Conservation (phyloP, 1,284 basidiomycete species). For the Puccinia brachypodii region DNA sequence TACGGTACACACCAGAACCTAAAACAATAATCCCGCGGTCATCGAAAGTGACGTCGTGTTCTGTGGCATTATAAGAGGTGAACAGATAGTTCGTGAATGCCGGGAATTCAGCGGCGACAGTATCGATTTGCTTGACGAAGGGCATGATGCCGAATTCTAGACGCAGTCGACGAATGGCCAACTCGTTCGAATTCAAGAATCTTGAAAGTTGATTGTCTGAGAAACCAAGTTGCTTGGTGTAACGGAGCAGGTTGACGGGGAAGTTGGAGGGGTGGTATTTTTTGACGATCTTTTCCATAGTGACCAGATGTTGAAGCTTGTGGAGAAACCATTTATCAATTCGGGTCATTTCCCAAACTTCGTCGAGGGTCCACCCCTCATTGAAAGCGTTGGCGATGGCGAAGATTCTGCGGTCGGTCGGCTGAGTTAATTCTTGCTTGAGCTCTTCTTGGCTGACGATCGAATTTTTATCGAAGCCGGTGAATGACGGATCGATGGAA, state of each 20-base stretch:
- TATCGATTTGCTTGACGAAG: constrained; percentile 98
- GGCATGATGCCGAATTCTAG: constrained; percentile 80
- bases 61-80: constrained; percentile 91
- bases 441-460: constrained; percentile 64
- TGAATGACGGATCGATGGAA: constrained; percentile 90
- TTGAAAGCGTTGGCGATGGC: constrained; percentile 85
- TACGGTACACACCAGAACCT: constrained; percentile 96
- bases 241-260: constrained; percentile 68
- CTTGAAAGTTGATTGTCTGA: constrained; percentile 85
- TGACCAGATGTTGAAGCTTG: constrained; percentile 77
- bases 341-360: constrained; percentile 93
- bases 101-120: constrained; percentile 97
- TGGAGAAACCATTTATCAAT: constrained; percentile 98
- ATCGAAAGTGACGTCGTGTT: constrained; percentile 84
- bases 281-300: constrained; percentile 69
- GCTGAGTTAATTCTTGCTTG: constrained; percentile 80
- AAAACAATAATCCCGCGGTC: constrained; percentile 96
- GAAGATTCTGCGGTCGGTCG: constrained; percentile 88
- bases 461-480: constrained; percentile 81
- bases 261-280: constrained; percentile 70
- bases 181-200: constrained; percentile 79
- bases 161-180: constrained; percentile 80
- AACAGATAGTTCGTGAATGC: constrained; percentile 99
- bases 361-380: constrained; percentile 87
- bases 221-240: constrained; percentile 93